A percentile compares a stretch with the other conserved stretches of the same genome.
Conservation (phyloP, 495 filamentous ascomycete genomes). For the Copromyces sp. region DNA sequence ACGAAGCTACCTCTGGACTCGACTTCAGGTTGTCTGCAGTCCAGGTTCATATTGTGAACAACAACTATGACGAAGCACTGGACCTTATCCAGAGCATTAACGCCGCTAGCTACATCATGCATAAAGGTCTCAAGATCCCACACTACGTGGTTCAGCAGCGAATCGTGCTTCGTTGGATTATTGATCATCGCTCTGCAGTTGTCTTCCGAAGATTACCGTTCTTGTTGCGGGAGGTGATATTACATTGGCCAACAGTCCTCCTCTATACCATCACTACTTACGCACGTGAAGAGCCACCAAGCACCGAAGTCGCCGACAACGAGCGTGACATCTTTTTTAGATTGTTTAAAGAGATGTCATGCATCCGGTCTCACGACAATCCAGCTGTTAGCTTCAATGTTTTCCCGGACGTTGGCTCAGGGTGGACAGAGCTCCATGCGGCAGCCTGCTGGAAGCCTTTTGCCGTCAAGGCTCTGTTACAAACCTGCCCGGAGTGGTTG, state of each 20-base stretch:
- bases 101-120: fast-evolving
- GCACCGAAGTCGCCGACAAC: neutral
- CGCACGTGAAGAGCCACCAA: neutral
- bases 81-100: neutral
- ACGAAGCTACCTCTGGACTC: too few relatives aligned
- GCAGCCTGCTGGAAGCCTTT: neutral
- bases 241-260: neutral
- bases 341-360: neutral
- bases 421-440: neutral
- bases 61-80: neutral
- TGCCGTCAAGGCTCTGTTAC: neutral
- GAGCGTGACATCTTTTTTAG: neutral
- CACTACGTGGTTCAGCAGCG: neutral
- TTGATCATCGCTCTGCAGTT: neutral
- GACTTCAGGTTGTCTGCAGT: too few relatives aligned
- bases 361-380: too few relatives aligned
- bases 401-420: neutral
- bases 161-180: neutral
- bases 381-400: too few relatives aligned
- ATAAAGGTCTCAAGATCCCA: too few relatives aligned
- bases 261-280: neutral
- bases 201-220: neutral
- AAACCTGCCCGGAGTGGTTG: neutral
- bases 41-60: neutral
- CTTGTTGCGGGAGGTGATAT: neutral